Evolutionary conservation across 805 yeast species (phyloP), one percentile per base, ranked within the genome.

Genomic region (Hanseniaspora mollemarum): DNA sequence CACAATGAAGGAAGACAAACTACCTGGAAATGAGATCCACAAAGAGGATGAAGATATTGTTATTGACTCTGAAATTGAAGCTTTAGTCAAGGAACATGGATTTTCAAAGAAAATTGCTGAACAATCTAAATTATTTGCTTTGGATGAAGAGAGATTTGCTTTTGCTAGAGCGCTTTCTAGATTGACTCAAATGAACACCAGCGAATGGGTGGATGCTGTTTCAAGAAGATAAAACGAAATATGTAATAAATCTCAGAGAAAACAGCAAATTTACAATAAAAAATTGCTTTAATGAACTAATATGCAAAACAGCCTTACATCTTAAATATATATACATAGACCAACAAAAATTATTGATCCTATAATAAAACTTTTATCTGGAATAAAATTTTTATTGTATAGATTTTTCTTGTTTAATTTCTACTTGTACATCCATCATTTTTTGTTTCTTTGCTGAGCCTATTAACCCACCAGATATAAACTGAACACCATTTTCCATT

Each of bases 101-200:
- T 81, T 85, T 55, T 83, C 81, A 57, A 75, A 78, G 54, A 78
- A 78, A 55, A 70, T 83, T 53, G 88, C 86, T 10, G 74, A 77
- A 57, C 77, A 78, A 60, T 83, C 87, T 1, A 78, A 57, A 33
- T 76, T 84, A 76, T 90, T 92, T 68, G 85, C 84, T 5, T 75
- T 92, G 37, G 97, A 87, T 65, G 98, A 90, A 65, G 98, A 90
- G 67, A 77, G 82, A 64, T 92, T 90, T 69, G 98, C 98, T 19
- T 90, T 90, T 71, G 95, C 96, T 0, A 76, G 98, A 62, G 96
- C 97, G 0, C 71, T 90, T 53, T 81, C 92, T 58, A 78, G 98
- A 62, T 71, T 92, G 57, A 76, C 88, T 39, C 97, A 90, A 58
- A 90, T 90, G 96, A 81, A 94, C 57, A 83, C 95, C 4, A 81